Base-by-base conservation (phyloP, 2,329 filamentous ascomycete genomes). In the Periconia sp. region DNA sequence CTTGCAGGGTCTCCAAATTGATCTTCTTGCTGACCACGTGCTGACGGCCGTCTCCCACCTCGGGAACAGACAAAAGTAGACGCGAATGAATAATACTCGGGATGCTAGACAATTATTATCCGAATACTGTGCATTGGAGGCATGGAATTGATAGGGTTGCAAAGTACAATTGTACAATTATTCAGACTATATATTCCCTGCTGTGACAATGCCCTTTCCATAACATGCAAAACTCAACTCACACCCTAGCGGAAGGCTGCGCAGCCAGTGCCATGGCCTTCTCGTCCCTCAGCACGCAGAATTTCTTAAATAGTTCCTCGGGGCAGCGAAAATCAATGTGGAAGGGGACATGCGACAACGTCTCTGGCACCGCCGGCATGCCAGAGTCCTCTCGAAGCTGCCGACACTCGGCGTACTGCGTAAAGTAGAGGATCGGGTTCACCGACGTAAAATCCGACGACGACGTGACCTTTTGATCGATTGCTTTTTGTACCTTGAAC, bases 281-380 rank as follows among this genome's bases (percentile, higher is more conserved):
- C 24, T 42, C 32, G 16, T 42, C 39, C 15, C 31, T 19, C 30
- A 50, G 31, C 24, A 25, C 16, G 40, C 43, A 35, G 33, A 37
- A 46, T 36, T 50, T 50, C 41, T 50, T 37, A 40, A 60, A 47
- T 24, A 58, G 33, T 36, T 61, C 60, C 15, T 59, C 56, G 0
- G 62, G 59, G 38, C 59, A 62, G 4, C 54, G 48, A 38, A 66
- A 66, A 16, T 66, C 60, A n/a, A 66, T 39, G 15, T 56, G 50
- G 19, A 66, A 64, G 1, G 56, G 55, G 8, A 64, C 56, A 34
- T 59, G 51, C 11, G 26, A 48, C 44, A 63, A 34, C 1, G 47
- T 59, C 29, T 62, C 59, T 12, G 24, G 21, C 4, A 40, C 40
- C 8, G 52, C 49, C 9, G 47, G 30, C 5, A 44, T 21, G 2